Evolutionary conservation across 2,329 filamentous ascomycete species (phyloP).

Genomic region (Pestalotiopsis sp.): DNA sequence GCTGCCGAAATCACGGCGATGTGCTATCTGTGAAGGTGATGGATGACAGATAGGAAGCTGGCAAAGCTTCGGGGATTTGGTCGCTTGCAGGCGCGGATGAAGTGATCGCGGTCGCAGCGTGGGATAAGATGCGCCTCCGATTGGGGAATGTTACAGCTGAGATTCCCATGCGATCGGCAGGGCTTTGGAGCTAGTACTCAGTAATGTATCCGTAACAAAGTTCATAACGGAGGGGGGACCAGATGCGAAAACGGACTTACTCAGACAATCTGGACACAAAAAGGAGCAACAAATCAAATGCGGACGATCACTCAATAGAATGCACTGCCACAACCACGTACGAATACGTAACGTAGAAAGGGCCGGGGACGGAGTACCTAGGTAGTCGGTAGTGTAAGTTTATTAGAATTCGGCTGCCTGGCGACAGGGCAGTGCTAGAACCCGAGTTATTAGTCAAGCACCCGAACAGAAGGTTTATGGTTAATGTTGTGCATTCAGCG

Average conservation of each 20-base stretch:
- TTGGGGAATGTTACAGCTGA: not conserved
- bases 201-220: not conserved
- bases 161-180: not conserved
- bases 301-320: not conserved
- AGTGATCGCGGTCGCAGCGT: not conserved
- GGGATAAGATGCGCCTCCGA: not conserved
- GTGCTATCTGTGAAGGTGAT: not conserved
- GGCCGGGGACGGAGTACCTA: not conserved
- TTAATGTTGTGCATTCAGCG: not conserved
- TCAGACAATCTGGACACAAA: not conserved
- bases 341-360: not conserved
- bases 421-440: not conserved
- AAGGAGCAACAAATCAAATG: not conserved
- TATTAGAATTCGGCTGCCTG: not conserved
- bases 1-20: not conserved
- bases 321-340: constrained; percentile 2
- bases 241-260: not conserved
- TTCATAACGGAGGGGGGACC: not conserved
- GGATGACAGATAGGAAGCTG: not conserved
- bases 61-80: not conserved
- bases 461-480: not conserved
- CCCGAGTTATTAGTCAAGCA: not conserved
- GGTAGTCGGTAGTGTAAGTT: not conserved
- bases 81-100: not conserved
- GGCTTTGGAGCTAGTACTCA: not conserved